phyloP scores from a whole-genome alignment of 2,329 filamentous ascomycete species.

The Hymenoscyphus salicellus region DNA sequence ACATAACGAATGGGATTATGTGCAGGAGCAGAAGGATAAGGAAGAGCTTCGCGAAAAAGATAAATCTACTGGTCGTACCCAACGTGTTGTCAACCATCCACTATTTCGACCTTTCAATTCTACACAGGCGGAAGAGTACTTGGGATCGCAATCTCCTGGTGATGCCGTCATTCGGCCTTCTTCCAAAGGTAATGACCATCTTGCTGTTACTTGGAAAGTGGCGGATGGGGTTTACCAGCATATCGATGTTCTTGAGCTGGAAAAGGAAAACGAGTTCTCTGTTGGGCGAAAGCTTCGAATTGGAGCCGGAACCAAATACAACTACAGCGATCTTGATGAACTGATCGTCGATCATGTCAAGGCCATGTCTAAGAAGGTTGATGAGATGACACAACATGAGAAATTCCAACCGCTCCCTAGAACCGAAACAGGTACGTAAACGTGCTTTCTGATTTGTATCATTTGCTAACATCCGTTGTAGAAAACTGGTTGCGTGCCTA shows the following conservation, averaged over 20 bases:
- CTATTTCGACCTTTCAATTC: conserved; percentile 93
- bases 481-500: conserved; percentile 96
- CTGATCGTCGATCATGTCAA: conserved; percentile 96
- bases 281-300: conserved; percentile 84
- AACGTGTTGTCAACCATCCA: conserved; percentile 96
- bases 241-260: conserved; percentile 92
- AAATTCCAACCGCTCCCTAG: conserved; percentile 84
- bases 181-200: conserved; percentile 90
- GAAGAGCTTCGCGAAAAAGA: conserved; percentile 85
- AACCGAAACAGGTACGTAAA: conserved; percentile 74
- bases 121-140: conserved; percentile 86
- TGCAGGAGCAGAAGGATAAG: conserved; percentile 75
- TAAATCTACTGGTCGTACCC: conserved; percentile 76
- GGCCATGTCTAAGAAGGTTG: conserved; percentile 95
- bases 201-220: conserved; percentile 97
- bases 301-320: conserved; percentile 79
- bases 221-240: conserved; percentile 95
- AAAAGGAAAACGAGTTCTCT: conserved; percentile 96
- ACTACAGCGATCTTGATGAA: conserved; percentile 93
- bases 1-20: conserved; percentile 81
- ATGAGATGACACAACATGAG: conserved; percentile 91
- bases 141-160: conserved; percentile 79
- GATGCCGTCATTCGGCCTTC: conserved; percentile 95
- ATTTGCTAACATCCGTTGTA: conserved; percentile 39
- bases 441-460: conserved; percentile 9